A percentile compares a stretch with the other conserved stretches of the same genome.
These are phyloP conservation scores for Penicillium malachiteum DNA, from an alignment of 495 filamentous ascomycete species.

Conservation along the genomic window DNA sequence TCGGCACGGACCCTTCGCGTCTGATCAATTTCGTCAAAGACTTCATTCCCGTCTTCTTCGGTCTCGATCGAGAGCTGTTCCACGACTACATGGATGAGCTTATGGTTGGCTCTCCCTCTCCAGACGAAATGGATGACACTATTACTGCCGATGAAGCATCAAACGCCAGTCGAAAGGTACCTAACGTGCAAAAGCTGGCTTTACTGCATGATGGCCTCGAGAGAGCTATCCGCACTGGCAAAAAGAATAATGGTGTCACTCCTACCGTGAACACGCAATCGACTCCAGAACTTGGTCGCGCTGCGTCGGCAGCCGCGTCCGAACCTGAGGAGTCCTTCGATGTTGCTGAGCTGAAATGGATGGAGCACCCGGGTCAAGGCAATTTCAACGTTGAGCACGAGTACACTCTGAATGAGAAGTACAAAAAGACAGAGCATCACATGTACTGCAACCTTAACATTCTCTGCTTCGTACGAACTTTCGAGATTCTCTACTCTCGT, in stretches of 20 bases:
- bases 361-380: slow-evolving; percentile 55
- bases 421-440: slow-evolving; percentile 73
- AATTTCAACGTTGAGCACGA: slow-evolving; percentile 57
- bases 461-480: slow-evolving; percentile 89
- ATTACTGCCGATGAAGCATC: slow-evolving; percentile 48
- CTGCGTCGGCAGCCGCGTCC: slow-evolving; percentile 44
- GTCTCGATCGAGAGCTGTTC: slow-evolving; percentile 72
- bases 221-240: slow-evolving; percentile 55
- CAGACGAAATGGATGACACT: slow-evolving; percentile 67
- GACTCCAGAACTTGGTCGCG: slow-evolving; percentile 68
- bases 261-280: slow-evolving; percentile 9
- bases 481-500: slow-evolving; percentile 82
- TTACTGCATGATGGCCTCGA: slow-evolving; percentile 84
- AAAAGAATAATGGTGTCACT: slow-evolving; percentile 67
- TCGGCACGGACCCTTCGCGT: slow-evolving; percentile 68
- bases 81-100: slow-evolving; percentile 74
- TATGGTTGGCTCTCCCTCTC: slow-evolving; percentile 56
- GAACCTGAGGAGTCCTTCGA: slow-evolving; percentile 50
- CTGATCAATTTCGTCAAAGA: slow-evolving; percentile 81
- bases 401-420: slow-evolving; percentile 75
- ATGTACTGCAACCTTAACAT: slow-evolving; percentile 88
- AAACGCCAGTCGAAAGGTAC: slow-evolving; percentile 56
- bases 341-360: slow-evolving; percentile 53
- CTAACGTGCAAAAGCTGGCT: slow-evolving; percentile 70
- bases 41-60: slow-evolving; percentile 88